These are phyloP conservation scores for Cronartium quercuum DNA, from an alignment of 1,284 basidiomycete genomes.

Conservation along the genomic window DNA sequence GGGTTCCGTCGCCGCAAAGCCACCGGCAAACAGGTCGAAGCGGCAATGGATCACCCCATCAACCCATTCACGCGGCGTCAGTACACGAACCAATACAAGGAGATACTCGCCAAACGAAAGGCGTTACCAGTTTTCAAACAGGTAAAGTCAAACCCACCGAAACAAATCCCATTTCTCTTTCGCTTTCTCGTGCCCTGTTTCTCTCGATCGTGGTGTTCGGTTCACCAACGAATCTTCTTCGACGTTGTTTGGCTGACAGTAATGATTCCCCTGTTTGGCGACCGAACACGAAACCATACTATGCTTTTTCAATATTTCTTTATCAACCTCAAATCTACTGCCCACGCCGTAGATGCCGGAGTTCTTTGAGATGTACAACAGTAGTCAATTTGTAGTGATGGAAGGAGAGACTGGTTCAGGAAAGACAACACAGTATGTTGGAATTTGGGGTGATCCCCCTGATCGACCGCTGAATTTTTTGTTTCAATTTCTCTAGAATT, in stretches of 20 bases:
- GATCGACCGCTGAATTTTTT: background rate
- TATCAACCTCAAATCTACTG: too few relatives aligned
- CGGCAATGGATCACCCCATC: slow-evolving; percentile 61
- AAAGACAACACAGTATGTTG: slow-evolving; percentile 85
- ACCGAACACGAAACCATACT: slow-evolving; percentile 1
- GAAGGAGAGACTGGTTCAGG: slow-evolving; percentile 97
- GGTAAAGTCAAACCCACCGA: slow-evolving; percentile 18
- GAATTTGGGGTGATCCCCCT: background rate
- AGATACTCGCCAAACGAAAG: slow-evolving; percentile 75
- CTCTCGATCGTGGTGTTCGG: slow-evolving; percentile 7
- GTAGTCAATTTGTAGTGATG: slow-evolving; percentile 87
- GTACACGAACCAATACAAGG: slow-evolving; percentile 72
- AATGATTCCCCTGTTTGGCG: slow-evolving; percentile 6
- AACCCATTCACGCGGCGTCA: slow-evolving; percentile 84
- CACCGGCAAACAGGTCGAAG: slow-evolving; percentile 63
- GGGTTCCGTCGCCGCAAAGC: slow-evolving; percentile 74
- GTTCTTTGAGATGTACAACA: slow-evolving; percentile 76
- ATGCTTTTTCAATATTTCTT: background rate
- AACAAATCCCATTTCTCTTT: background rate
- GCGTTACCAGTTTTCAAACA: slow-evolving; percentile 86
- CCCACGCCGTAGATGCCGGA: slow-evolving; percentile 62
- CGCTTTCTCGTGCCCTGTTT: background rate
- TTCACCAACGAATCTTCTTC: slow-evolving; percentile 32
- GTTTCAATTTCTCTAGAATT: slow-evolving; percentile 54
- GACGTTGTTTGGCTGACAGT: slow-evolving; percentile 29